Evolutionary conservation across 495 filamentous ascomycete genomes (phyloP), one percentile per base, ranked within the genome.

Genomic region (Hypoxylon lenormandii): DNA sequence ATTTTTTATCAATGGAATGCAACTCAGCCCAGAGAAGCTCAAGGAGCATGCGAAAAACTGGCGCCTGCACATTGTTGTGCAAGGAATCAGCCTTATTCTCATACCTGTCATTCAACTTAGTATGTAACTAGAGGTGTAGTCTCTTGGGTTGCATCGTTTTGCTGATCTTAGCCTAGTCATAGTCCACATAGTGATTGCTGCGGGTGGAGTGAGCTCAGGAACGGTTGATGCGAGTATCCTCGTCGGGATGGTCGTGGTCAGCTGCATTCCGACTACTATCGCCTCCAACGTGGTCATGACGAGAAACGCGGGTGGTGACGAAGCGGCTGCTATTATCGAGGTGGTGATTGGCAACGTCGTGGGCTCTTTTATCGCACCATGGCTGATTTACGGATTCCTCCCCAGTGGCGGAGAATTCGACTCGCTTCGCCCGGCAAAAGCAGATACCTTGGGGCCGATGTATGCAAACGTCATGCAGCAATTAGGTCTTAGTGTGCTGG

Each of bases 211-310:
- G 28, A 68, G 49, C 56, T 74, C 66, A 0, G 78, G 73, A 0
- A 73, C 74, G 11, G 80, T 85, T 59, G 80, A 85, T 53, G 78
- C 79, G 7, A 82, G 82, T 49, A 79, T 87, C 52, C 66, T 87
- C 60, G 81, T 84, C 2, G 84, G 84, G 16, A 85, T 86, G 73
- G 79, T 86, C 12, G 78, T 85, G 22, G 80, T 82, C 11, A 77
- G 82, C n/a, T 86, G 83, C 68, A 85, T 85, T n/a, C 84, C 83
- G 8, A 87, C 84, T 5, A 87, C 84, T 5, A 83, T 87, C 55
- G 84, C 84, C 5, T 86, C 83, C 59, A 87, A 87, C 73, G 83
- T 87, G 33, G 83, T 87, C 4, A 87, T 86, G 84, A 86, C 84
- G 30, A 76, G 82, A 21, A 78, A 82, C 13, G 81, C 84, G 4